Evolutionary conservation across 805 yeast species (phyloP).

Genomic region (Hanseniaspora osmophila): DNA sequence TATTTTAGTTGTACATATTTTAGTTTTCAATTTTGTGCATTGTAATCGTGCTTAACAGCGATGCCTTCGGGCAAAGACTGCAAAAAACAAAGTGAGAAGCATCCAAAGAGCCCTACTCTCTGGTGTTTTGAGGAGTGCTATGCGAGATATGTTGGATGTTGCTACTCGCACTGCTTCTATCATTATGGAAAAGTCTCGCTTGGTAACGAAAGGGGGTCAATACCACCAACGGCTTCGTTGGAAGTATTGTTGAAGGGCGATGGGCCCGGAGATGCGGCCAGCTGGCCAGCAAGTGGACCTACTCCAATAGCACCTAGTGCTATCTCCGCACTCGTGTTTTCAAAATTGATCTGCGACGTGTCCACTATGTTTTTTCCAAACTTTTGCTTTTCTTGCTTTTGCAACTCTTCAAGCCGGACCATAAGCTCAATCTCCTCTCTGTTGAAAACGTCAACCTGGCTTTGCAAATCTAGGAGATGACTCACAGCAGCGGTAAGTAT

Average conservation of each 20-base stretch:
- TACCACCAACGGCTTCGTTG: too few species aligned
- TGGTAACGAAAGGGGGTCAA: too few species aligned
- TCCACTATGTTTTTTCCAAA: conserved; percentile 18
- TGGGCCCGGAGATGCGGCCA: conserved; percentile 2
- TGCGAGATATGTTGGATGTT: too few species aligned
- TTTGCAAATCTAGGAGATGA: conserved; percentile 52
- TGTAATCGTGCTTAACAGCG: too few species aligned
- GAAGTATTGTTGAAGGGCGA: background rate
- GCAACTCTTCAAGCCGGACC: conserved; percentile 41
- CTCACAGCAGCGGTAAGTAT: conserved; percentile 64
- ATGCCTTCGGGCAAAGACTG: too few species aligned
- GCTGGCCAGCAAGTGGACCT: conserved; percentile 50
- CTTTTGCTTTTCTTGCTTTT: conserved; percentile 30
- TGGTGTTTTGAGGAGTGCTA: too few species aligned
- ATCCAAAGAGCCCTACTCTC: too few species aligned
- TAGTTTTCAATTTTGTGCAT: too few species aligned
- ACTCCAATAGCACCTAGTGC: conserved; percentile 71
- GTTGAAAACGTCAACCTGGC: conserved; percentile 63
- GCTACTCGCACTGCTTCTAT: too few species aligned
- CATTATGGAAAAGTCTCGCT: too few species aligned
- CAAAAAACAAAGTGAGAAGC: too few species aligned
- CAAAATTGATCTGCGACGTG: conserved; percentile 25
- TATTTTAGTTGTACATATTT: too few species aligned
- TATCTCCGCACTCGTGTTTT: conserved; percentile 65
- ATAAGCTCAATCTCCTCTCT: conserved; percentile 64